These are phyloP conservation scores for Sordariomycetes sp. DNA, from an alignment of 2,329 filamentous ascomycete species.

Conservation along the genomic window DNA sequence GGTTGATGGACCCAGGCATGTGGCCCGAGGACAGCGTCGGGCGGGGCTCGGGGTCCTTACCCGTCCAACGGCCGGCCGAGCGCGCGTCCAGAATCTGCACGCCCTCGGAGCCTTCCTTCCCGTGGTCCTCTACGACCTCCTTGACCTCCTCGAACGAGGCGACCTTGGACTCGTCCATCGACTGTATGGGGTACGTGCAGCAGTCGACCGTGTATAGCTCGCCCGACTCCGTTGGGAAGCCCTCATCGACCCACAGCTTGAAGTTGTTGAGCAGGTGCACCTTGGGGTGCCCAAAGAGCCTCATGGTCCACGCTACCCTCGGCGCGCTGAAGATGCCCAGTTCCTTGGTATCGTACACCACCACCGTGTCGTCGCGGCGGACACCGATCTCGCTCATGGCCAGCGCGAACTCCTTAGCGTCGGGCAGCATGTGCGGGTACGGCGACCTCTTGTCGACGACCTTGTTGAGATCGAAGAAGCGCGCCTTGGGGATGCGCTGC, in stretches of 20 bases:
- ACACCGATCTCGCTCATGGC: constrained; percentile 88
- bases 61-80: constrained; percentile 65
- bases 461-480: constrained; percentile 93
- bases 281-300: constrained; percentile 74
- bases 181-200: constrained; percentile 52
- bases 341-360: constrained; percentile 89
- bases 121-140: constrained; percentile 59
- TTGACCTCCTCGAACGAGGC: constrained; percentile 73
- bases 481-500: constrained; percentile 73
- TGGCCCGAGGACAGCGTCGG: constrained; percentile 80
- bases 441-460: constrained; percentile 78
- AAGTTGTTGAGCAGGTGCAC: constrained; percentile 96
- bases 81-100: constrained; percentile 86
- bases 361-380: constrained; percentile 72
- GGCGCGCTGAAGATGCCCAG: constrained; percentile 90
- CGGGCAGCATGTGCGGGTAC: constrained; percentile 94
- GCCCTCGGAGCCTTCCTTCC: constrained; percentile 71
- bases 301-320: constrained; percentile 85
- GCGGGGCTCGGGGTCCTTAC: constrained; percentile 74
- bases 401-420: constrained; percentile 63
- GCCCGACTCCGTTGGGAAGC: constrained; percentile 70
- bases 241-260: constrained; percentile 79
- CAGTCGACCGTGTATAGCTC: constrained; percentile 55
- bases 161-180: constrained; percentile 52
- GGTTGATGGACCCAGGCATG: constrained; percentile 74